Base-by-base conservation (phyloP, 805 yeast genomes). In the Saturnispora mendoncae region DNA sequence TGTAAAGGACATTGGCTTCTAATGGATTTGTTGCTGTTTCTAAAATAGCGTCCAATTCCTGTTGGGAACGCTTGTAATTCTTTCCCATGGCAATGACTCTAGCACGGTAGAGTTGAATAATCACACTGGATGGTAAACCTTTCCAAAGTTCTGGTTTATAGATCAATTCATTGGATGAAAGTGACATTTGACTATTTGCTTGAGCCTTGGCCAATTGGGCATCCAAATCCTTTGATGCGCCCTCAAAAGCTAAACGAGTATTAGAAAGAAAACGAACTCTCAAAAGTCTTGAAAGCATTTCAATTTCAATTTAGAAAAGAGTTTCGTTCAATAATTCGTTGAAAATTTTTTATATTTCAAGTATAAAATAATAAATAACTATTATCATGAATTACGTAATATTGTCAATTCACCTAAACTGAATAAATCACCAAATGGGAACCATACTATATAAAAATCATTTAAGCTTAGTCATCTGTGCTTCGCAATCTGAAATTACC, bases 91-190 rank as follows among this genome's bases (percentile, higher is more conserved):
- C 62, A 13, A 46, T 46, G 15, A 72, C 72, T 58, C 90, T 69
- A 51, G 74, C 66, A 48, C 73, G 66, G 56, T 76, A 83, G 46
- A 83, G 65, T 45, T 72, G 72, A 46, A 80, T 67, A 36, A 83
- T 74, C 46, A 71, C 67, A 43, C 76, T 75, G 13, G 83, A 72
- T 12, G 84, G 80, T 44, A 80, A 66, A 0, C 80, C 83, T 39
- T 67, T 65, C 94, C 94, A 83, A 40, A 72, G 69, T 42, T 74
- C 74, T 3, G 94, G 94, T 42, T 72, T 71, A 46, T 76, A 63
- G 50, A 72, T 73, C 21, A 54, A 38, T 13, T 45, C 46, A 13
- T 40, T 37, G 3, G 46, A 43, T 6, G 52, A 37, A 10, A 45
- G 24, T 23, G 45, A 40, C 8, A 46, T 20, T 24, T 42, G 21